These are phyloP conservation scores for Mortierella claussenii DNA, from an alignment of 192 early-diverging fungal genomes.

Conservation along the genomic window DNA sequence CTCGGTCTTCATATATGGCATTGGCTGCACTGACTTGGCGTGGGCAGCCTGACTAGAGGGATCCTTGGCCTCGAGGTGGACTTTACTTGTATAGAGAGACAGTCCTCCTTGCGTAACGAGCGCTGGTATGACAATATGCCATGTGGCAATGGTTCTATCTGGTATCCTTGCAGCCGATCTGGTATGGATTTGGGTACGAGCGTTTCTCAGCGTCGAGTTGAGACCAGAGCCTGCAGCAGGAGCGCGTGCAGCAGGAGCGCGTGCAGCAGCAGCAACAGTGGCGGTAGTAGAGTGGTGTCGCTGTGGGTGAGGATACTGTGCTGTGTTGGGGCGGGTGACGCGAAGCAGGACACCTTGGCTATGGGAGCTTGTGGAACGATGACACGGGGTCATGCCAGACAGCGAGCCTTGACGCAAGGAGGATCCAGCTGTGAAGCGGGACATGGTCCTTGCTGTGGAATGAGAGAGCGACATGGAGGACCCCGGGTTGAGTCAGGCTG, in stretches of 20 bases:
- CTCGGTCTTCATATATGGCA: conserved; percentile 32
- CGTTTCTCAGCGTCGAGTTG: too few species aligned
- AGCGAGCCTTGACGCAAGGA: conserved; percentile 8
- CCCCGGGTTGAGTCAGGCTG: too few species aligned
- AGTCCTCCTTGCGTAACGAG: conserved; percentile 30
- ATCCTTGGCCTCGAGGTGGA: conserved; percentile 30
- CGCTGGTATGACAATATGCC: conserved; percentile 37
- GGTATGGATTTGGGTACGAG: too few species aligned
- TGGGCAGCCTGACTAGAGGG: neutral
- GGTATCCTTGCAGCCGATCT: too few species aligned
- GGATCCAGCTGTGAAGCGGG: conserved; percentile 13
- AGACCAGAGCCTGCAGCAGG: too few species aligned
- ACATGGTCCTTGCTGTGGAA: conserved; percentile 1
- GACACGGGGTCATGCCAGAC: neutral
- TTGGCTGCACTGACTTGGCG: conserved; percentile 9
- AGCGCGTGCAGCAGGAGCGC: too few species aligned
- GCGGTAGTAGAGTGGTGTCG: neutral
- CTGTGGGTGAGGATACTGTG: neutral
- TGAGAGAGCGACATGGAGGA: conserved; percentile 12
- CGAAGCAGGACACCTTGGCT: conserved; percentile 1
- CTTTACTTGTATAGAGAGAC: neutral
- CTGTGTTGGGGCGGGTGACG: neutral
- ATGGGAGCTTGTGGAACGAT: neutral
- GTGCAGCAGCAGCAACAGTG: too few species aligned
- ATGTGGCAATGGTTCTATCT: too few species aligned